phyloP scores from a whole-genome alignment of 371 early-diverging fungal species.

The Rhizopus sp. region DNA sequence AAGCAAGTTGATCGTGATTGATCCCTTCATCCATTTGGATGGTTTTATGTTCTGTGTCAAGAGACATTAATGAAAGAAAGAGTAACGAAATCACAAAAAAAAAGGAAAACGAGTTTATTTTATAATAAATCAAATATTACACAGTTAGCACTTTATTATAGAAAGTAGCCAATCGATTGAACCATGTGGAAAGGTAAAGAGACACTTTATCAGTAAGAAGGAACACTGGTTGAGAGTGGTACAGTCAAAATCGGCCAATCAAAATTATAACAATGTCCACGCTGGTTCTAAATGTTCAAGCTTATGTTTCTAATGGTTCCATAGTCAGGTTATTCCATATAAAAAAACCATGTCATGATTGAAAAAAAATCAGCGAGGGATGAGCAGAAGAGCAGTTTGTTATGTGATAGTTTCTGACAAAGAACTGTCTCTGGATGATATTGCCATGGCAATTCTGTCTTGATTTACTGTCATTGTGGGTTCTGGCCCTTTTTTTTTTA shows the following conservation, averaged over 20 bases:
- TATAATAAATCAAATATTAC: neutral
- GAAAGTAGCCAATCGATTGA: conserved; percentile 16
- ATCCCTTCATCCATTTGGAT: conserved; percentile 21
- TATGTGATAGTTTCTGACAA: no score
- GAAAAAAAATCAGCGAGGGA: no score
- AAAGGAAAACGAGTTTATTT: neutral
- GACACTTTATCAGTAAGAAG: no score
- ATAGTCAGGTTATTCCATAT: conserved; percentile 1
- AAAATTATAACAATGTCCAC: conserved; percentile 2
- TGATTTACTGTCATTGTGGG: no score
- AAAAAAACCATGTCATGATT: conserved; percentile 9
- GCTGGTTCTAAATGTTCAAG: neutral
- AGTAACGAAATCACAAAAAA: conserved; percentile 4
- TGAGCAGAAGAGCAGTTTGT: no score
- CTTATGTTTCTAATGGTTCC: neutral
- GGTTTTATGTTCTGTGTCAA: conserved; percentile 24
- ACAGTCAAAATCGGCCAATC: neutral
- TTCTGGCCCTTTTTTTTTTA: no score
- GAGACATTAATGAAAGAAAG: conserved; percentile 19
- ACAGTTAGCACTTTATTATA: neutral
- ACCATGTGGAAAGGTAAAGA: conserved; percentile 15
- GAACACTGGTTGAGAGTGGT: neutral
- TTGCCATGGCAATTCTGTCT: no score
- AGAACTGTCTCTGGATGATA: no score
- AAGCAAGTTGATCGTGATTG: conserved; percentile 21